Conservation (phyloP, 108 stramenopile species). For the Skeletonema menzelii region DNA sequence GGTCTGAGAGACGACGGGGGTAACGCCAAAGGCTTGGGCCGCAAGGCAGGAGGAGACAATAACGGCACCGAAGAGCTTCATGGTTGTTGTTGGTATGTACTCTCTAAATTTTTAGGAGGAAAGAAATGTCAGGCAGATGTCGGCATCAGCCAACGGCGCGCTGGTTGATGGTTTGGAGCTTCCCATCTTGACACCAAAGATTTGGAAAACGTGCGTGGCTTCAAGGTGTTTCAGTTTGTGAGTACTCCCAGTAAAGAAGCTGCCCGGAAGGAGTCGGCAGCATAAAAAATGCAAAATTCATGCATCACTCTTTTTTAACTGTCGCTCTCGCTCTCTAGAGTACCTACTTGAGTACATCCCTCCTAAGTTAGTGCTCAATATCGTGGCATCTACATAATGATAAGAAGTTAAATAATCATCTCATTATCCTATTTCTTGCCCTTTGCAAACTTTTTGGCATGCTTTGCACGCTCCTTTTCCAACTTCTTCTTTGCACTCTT, state of each 20-base stretch:
- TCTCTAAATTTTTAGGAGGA: background rate
- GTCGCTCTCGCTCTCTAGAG: no score
- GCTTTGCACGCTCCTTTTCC: slow-evolving; percentile 91
- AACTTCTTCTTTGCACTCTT: slow-evolving; percentile 94
- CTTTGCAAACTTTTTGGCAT: slow-evolving; percentile 61
- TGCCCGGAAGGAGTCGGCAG: background rate
- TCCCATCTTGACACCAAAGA: slow-evolving; percentile 9
- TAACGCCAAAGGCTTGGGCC: slow-evolving; percentile 74
- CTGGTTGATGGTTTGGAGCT: background rate
- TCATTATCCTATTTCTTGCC: slow-evolving; percentile 23
- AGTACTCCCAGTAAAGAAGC: background rate
- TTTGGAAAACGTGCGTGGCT: background rate
- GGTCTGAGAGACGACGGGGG: slow-evolving; percentile 42
- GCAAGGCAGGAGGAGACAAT: slow-evolving; percentile 72
- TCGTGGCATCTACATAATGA: background rate
- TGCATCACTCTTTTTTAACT: no score
- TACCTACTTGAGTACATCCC: no score
- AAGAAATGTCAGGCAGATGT: background rate
- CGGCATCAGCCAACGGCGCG: background rate
- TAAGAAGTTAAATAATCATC: background rate
- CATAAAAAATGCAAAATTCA: no score
- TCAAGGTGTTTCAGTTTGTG: background rate
- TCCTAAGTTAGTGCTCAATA: background rate
- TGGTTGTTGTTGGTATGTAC: slow-evolving; percentile 32
- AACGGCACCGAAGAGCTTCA: slow-evolving; percentile 82